Base-by-base conservation (phyloP, 768 basidiomycete species). In the Lanmaoa pseudosensibilis region DNA sequence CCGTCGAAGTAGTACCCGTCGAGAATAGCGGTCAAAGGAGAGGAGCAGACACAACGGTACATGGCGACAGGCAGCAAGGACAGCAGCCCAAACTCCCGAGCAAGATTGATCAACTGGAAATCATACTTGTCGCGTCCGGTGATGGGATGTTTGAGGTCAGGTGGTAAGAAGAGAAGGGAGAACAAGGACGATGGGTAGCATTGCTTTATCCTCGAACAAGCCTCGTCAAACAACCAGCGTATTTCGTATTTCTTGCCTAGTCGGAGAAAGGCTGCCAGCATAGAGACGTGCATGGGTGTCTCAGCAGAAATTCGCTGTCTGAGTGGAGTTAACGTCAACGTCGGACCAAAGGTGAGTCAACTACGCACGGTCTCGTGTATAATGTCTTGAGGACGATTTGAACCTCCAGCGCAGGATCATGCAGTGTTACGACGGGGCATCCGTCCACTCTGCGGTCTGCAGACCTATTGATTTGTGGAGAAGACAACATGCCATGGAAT, bases 131-230 rank as follows among this genome's bases (percentile, higher is more conserved):
- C 65, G 8, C 65, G 59, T 40, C 65, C 65, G 4, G 48, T 52
- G 51, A 66, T 37, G n/a, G 62, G 65, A 44, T 53, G 57, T 25
- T 54, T 57, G 36, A 66, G 59, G 49, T 59, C 59, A 5, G 65
- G 57, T 34, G 65, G 65, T 18, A 66, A 41, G 49, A 66, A 66
- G 13, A 66, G 62, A 38, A 66, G 65, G 40, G 65, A 55, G 45
- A 66, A 66, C 40, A 66, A 32, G 33, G 65, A 67, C 2, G 62
- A 62, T 18, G 65, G 62, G 37, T 67, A 66, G n/a, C 64, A 66
- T 34, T 63, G 57, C 30, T 53, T 53, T 23, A 65, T 66, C 49
- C 64, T 57, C 27, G 47, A 57, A 30, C 57, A 59, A 5, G 64
- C 64, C n/a, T 65, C 64, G 25, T 66, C 52, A 39, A 65, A 65